Conservation (phyloP, 257 asterid species). For the Fraxinus quadrangulata region DNA sequence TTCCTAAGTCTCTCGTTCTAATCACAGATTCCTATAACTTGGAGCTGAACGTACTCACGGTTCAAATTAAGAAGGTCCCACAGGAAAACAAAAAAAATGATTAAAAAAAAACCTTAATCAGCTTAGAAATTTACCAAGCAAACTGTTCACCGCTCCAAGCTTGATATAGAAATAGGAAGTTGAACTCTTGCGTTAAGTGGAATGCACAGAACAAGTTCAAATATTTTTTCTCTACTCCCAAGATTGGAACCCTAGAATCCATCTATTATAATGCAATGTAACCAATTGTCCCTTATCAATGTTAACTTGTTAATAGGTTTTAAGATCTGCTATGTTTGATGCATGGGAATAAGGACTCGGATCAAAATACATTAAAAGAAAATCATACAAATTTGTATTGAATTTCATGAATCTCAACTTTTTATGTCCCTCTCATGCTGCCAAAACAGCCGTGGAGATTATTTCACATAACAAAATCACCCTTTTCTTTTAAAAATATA, state of each 20-base stretch:
- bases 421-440: neutral
- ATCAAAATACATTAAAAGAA: neutral
- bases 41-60: neutral
- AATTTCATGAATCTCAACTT: neutral
- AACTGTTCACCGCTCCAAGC: neutral
- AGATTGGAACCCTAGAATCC: neutral
- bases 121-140: neutral
- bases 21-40: neutral
- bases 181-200: neutral
- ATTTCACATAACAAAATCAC: neutral
- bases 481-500: conserved; percentile 1
- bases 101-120: neutral
- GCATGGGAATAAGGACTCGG: neutral
- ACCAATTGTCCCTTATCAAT: neutral
- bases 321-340: neutral
- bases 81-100: neutral
- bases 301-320: neutral
- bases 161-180: neutral
- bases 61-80: neutral
- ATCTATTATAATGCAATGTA: neutral
- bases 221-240: neutral
- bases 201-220: neutral
- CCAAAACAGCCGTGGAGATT: neutral
- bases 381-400: neutral
- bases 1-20: neutral